A percentile compares a stretch with the other conserved stretches of the same genome.
phyloP scores from a whole-genome alignment of 2,329 filamentous ascomycete species.

The Diaporthe batatas region DNA sequence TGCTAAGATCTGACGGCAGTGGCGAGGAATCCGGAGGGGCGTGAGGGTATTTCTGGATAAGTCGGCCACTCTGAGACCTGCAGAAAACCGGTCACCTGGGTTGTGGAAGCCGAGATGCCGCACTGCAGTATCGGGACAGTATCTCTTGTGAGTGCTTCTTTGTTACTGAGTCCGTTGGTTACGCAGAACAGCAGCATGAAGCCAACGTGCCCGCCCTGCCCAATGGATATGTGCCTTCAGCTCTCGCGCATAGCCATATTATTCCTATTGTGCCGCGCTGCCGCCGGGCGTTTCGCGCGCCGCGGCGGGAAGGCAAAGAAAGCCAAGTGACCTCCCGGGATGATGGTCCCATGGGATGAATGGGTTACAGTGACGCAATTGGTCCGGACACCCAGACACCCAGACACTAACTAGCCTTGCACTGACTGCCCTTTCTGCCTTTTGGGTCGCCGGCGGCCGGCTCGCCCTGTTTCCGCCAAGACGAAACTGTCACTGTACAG shows the following conservation, averaged over 20 bases:
- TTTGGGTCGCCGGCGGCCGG: constrained; percentile 23
- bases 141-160: background rate
- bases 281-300: constrained; percentile 8
- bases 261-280: constrained; percentile 2
- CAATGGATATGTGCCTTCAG: background rate
- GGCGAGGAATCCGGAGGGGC: background rate
- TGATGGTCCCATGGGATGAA: constrained; percentile 15
- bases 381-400: background rate
- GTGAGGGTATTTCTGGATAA: constrained; percentile 27
- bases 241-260: constrained; percentile 7
- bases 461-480: constrained; percentile 31
- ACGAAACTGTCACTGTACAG: constrained; percentile 9
- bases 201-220: background rate
- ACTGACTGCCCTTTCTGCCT: constrained; percentile 1
- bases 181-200: background rate
- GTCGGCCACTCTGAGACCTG: constrained; percentile 26
- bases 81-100: constrained; percentile 20
- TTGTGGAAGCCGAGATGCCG: constrained; percentile 32
- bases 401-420: no score
- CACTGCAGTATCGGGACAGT: constrained; percentile 16
- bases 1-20: constrained; percentile 25
- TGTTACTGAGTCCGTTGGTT: constrained; percentile 2
- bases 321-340: constrained; percentile 20
- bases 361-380: constrained; percentile 24
- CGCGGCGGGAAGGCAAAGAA: background rate